Percentiles rank a stretch among this genome's conserved stretches.
Conservation (phyloP, 2,329 filamentous ascomycete genomes). For the Colletotrichum navitas region DNA sequence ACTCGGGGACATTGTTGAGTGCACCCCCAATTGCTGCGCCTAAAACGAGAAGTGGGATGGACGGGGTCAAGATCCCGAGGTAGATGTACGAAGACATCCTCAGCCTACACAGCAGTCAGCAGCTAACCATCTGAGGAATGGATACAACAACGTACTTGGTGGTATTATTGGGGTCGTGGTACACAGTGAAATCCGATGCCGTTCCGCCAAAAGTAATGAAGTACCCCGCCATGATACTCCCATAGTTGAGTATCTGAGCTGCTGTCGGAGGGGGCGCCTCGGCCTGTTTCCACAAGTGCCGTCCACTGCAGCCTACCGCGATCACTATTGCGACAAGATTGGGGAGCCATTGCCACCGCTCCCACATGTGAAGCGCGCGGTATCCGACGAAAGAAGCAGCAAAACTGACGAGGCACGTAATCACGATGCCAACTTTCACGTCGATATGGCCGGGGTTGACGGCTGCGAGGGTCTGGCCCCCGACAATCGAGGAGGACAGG, state of each 20-base stretch:
- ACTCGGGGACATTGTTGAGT: conserved; percentile 48
- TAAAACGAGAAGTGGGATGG: conserved; percentile 52
- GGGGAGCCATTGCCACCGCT: conserved; percentile 69
- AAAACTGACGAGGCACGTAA: conserved; percentile 66
- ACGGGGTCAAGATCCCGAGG: conserved; percentile 57
- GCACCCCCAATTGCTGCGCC: conserved; percentile 56
- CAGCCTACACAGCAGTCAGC: conserved; percentile 43
- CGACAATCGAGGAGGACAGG: conserved; percentile 67
- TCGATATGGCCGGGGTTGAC: conserved; percentile 59
- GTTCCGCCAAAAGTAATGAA: conserved; percentile 68
- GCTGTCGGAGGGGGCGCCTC: conserved; percentile 53
- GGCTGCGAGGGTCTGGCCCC: conserved; percentile 65
- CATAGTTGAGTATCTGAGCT: conserved; percentile 58
- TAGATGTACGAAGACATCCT: conserved; percentile 64
- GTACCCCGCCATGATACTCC: conserved; percentile 62
- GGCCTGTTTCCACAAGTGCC: conserved; percentile 61
- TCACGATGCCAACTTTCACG: conserved; percentile 68
- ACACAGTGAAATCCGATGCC: conserved; percentile 69
- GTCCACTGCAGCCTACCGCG: conserved; percentile 66
- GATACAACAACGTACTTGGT: conserved; percentile 51
- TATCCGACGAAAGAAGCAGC: conserved; percentile 68
- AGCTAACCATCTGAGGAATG: not conserved
- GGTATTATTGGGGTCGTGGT: conserved; percentile 59
- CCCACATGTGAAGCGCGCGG: conserved; percentile 64
- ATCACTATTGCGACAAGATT: conserved; percentile 65